These are phyloP conservation scores for Diplodia mutila DNA, from an alignment of 2,329 filamentous ascomycete genomes.

Conservation along the genomic window DNA sequence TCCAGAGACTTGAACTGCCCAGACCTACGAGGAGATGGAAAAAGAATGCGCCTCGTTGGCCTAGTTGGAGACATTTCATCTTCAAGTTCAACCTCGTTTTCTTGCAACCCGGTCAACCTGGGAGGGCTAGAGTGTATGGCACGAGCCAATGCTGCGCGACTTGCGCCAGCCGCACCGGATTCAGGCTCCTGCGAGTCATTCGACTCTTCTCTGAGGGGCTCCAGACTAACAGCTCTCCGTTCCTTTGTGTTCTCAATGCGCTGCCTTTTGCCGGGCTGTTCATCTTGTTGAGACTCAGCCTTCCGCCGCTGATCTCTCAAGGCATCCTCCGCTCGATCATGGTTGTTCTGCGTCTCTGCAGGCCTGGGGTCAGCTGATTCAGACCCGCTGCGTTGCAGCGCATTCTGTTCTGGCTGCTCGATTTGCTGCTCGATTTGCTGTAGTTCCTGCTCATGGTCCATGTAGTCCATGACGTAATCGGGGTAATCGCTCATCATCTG, in stretches of 20 bases:
- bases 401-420: not conserved
- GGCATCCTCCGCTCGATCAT: not conserved
- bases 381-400: not conserved
- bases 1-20: slow-evolving; percentile 65
- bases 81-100: slow-evolving; percentile 55
- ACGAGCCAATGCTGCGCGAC: slow-evolving; percentile 49
- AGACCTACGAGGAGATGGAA: slow-evolving; percentile 74
- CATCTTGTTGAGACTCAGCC: slow-evolving; percentile 38
- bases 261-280: slow-evolving; percentile 40
- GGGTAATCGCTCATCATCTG: slow-evolving; percentile 15
- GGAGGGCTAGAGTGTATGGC: slow-evolving; percentile 66
- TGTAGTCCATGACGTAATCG: slow-evolving; percentile 15
- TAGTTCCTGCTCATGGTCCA: not conserved
- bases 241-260: not conserved
- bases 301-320: slow-evolving; percentile 35
- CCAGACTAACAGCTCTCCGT: slow-evolving; percentile 19
- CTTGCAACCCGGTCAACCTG: slow-evolving; percentile 52
- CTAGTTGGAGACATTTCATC: slow-evolving; percentile 56
- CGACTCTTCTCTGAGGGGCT: not conserved
- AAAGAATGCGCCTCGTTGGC: slow-evolving; percentile 71
- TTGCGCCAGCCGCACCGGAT: slow-evolving; percentile 30
- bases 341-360: not conserved
- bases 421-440: not conserved
- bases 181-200: not conserved
- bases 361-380: not conserved